A percentile compares a stretch with the other conserved stretches of the same genome.
phyloP scores from a whole-genome alignment of 139 green algal genomes.

The Mesotaenium endlicherianum region DNA sequence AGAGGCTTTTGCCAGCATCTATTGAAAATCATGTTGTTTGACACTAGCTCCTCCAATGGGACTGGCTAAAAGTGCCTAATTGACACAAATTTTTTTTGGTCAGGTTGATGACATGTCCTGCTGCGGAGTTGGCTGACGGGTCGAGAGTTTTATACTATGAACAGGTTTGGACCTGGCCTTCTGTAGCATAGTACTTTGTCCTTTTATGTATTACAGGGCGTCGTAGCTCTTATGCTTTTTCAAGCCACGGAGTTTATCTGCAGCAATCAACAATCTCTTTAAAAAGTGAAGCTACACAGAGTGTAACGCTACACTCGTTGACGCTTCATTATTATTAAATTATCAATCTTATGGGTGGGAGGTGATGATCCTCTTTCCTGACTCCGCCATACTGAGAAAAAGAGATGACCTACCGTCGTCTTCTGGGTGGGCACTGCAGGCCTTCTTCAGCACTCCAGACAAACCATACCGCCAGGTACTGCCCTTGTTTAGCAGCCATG shows the following conservation, averaged over 20 bases:
- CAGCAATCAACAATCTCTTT: too few relatives aligned
- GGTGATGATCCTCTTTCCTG: too few relatives aligned
- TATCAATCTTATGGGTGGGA: too few relatives aligned
- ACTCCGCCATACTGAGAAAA: neutral
- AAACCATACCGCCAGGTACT: conserved; percentile 29
- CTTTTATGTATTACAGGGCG: too few relatives aligned
- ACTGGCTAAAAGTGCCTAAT: neutral
- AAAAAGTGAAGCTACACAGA: too few relatives aligned
- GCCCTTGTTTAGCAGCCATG: neutral
- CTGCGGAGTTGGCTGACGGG: conserved; percentile 10
- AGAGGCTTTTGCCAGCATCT: too few relatives aligned
- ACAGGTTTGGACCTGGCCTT: too few relatives aligned
- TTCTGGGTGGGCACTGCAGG: conserved; percentile 15
- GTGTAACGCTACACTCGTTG: too few relatives aligned
- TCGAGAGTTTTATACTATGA: conserved; percentile 36
- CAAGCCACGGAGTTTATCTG: too few relatives aligned
- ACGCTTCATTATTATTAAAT: too few relatives aligned
- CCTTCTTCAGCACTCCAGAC: conserved; percentile 28
- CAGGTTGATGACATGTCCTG: conserved; percentile 30
- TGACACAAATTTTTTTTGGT: neutral
- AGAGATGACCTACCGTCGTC: neutral
- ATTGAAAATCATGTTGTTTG: neutral
- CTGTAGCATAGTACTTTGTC: too few relatives aligned
- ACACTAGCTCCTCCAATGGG: neutral
- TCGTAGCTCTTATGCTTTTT: too few relatives aligned